Percentiles rank a stretch among this genome's conserved stretches.
These are phyloP conservation scores for Avicennia marina DNA, from an alignment of 257 asterid species.

Conservation along the genomic window DNA sequence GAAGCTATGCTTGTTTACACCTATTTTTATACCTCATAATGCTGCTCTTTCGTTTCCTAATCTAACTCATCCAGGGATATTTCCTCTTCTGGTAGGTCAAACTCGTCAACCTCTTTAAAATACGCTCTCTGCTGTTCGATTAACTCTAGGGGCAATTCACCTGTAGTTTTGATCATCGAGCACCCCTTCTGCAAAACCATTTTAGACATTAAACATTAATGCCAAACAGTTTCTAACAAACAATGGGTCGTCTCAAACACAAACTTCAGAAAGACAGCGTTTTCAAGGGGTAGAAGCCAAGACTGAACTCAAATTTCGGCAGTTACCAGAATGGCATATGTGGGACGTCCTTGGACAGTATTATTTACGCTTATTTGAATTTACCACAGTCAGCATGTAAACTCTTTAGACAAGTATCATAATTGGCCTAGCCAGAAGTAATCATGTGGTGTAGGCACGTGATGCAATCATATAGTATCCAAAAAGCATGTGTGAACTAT, in stretches of 20 bases:
- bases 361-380: not conserved
- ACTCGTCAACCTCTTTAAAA: conserved; percentile 68
- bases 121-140: conserved; percentile 55
- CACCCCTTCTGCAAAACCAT: conserved; percentile 48
- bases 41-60: conserved; percentile 22
- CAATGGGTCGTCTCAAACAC: not conserved
- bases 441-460: not conserved
- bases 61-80: conserved; percentile 40
- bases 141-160: conserved; percentile 44
- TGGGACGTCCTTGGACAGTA: not conserved
- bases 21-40: conserved; percentile 11
- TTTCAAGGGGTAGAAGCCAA: not conserved
- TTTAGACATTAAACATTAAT: conserved; percentile 5
- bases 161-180: conserved; percentile 8
- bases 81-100: conserved; percentile 73
- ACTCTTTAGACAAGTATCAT: not conserved
- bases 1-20: conserved; percentile 11
- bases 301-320: too few relatives aligned
- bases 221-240: not conserved
- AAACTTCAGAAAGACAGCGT: too few relatives aligned
- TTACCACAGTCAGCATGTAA: not conserved
- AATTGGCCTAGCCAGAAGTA: not conserved
- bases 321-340: not conserved
- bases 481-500: not conserved
- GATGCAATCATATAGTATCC: not conserved